Conservation (phyloP, 1,284 basidiomycete species). For the Ceratobasidium sp. region DNA sequence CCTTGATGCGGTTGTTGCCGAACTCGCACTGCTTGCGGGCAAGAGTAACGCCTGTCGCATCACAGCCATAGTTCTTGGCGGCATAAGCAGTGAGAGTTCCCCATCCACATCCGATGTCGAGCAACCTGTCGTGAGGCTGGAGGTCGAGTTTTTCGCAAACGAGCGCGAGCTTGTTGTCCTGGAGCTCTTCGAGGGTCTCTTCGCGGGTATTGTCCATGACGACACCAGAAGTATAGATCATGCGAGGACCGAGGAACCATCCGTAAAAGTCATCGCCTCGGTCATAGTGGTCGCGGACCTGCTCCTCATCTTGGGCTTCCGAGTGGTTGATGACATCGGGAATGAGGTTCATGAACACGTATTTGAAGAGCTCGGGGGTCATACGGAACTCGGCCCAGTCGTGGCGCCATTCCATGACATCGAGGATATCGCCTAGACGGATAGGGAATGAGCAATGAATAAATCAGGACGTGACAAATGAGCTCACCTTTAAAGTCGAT, state of each 20-base stretch:
- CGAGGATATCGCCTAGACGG: constrained; percentile 82
- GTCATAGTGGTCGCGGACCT: constrained; percentile 97
- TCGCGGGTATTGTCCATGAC: constrained; percentile 75
- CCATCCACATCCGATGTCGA: constrained; percentile 89
- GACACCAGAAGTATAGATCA: constrained; percentile 97
- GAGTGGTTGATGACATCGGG: constrained; percentile 95
- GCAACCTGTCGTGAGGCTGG: constrained; percentile 79
- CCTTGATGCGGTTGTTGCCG: constrained; percentile 84
- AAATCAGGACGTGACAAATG: not conserved
- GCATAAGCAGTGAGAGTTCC: constrained; percentile 95
- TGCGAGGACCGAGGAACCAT: constrained; percentile 95
- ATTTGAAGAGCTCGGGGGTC: constrained; percentile 90
- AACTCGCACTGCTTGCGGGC: constrained; percentile 91
- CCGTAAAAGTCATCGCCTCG: constrained; percentile 94
- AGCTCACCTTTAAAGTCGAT: constrained; percentile 87
- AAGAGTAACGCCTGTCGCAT: constrained; percentile 95
- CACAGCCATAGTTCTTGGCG: constrained; percentile 95
- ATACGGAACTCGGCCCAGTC: constrained; percentile 94
- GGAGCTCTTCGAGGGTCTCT: constrained; percentile 93
- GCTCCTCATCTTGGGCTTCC: constrained; percentile 89
- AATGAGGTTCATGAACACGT: constrained; percentile 86
- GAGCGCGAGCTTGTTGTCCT: constrained; percentile 97
- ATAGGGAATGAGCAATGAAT: constrained; percentile 5
- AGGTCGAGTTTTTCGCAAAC: constrained; percentile 96
- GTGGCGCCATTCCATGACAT: constrained; percentile 91